phyloP scores from a whole-genome alignment of 225 moss, liverwort and hornwort genomes.

The Physcomitrellopsis africana region DNA sequence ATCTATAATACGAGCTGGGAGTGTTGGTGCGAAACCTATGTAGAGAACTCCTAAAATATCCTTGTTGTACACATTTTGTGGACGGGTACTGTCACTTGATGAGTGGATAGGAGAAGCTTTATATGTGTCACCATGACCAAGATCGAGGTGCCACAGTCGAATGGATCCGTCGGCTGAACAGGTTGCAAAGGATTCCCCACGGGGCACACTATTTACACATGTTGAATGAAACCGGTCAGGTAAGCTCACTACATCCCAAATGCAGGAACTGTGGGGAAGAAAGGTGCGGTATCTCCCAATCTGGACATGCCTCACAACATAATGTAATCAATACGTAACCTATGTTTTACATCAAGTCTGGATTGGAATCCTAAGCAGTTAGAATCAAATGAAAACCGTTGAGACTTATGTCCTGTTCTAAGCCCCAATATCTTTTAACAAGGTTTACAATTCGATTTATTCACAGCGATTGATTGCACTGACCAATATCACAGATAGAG shows the following conservation, averaged over 20 bases:
- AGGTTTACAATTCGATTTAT: slow-evolving; percentile 11
- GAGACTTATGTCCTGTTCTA: neutral
- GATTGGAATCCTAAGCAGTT: neutral
- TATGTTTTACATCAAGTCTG: neutral
- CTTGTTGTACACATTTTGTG: slow-evolving; percentile 69
- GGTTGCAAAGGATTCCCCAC: slow-evolving; percentile 68
- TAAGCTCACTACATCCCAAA: slow-evolving; percentile 77
- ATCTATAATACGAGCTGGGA: neutral
- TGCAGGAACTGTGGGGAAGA: slow-evolving; percentile 74
- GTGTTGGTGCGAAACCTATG: slow-evolving; percentile 49
- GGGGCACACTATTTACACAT: slow-evolving; percentile 32
- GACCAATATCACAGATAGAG: slow-evolving; percentile 6
- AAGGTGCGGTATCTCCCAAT: slow-evolving; percentile 68
- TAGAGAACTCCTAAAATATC: slow-evolving; percentile 75
- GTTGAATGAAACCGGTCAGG: slow-evolving; percentile 52
- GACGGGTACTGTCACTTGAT: slow-evolving; percentile 30
- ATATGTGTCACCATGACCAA: slow-evolving; percentile 50
- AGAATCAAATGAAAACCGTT: neutral
- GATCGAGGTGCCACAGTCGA: slow-evolving; percentile 68
- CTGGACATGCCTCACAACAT: slow-evolving; percentile 47
- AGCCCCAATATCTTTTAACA: neutral
- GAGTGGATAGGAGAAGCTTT: slow-evolving; percentile 31
- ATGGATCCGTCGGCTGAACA: slow-evolving; percentile 79
- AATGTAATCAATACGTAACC: neutral
- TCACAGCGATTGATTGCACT: slow-evolving; percentile 28